phyloP scores from a whole-genome alignment of 2,329 filamentous ascomycete genomes.

The Cercospora sp. region DNA sequence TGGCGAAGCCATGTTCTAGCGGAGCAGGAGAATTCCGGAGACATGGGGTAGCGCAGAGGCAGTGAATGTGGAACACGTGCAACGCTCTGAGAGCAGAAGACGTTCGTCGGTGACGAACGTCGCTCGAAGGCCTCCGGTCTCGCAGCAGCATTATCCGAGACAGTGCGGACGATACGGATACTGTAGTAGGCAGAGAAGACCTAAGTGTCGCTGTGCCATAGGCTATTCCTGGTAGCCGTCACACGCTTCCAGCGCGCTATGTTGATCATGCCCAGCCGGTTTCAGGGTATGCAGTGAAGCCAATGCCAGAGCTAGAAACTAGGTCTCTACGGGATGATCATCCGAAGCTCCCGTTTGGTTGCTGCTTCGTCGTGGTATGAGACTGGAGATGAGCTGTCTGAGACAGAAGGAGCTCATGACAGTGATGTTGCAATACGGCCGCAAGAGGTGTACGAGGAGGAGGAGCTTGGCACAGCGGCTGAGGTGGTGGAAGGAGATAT shows the following conservation, averaged over 20 bases:
- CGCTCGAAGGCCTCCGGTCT: not conserved
- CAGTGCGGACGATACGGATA: not conserved
- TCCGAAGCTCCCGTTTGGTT: not conserved
- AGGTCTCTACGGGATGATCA: not conserved
- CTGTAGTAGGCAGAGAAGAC: not conserved
- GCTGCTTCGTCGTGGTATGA: not conserved
- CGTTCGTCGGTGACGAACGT: not conserved
- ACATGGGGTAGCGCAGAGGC: not conserved
- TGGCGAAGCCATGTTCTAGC: not conserved
- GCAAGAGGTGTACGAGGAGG: not conserved
- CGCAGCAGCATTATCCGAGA: not conserved
- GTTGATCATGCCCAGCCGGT: not conserved
- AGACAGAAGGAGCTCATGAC: not conserved
- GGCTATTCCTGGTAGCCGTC: not conserved
- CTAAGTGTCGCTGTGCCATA: not conserved
- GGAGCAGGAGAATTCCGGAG: not conserved
- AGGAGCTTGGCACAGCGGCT: not conserved
- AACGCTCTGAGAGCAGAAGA: not conserved
- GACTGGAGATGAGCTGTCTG: not conserved
- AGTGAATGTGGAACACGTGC: not conserved
- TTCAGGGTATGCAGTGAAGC: not conserved
- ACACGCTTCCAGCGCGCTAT: not conserved
- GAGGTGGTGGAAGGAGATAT: not conserved
- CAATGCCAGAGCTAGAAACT: not conserved
- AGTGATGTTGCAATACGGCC: not conserved